Conservation (phyloP, 176 grass and related monocot species). For the Oryza meridionalis region DNA sequence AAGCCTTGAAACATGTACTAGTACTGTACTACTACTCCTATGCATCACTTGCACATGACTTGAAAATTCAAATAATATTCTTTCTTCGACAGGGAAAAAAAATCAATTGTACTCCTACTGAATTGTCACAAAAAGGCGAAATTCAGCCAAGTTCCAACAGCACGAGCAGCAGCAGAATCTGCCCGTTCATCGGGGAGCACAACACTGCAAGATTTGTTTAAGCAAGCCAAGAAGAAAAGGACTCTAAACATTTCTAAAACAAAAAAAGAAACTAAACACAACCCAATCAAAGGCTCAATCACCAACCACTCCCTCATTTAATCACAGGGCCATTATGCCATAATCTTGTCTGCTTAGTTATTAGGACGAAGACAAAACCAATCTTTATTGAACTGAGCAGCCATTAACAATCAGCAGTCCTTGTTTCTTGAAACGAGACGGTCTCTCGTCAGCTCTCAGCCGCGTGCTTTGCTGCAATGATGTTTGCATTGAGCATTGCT, state of each 20-base stretch:
- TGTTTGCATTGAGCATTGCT: background rate
- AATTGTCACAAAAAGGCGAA: background rate
- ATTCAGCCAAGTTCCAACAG: background rate
- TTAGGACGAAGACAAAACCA: background rate
- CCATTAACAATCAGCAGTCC: background rate
- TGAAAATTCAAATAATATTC: background rate
- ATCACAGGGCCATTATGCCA: constrained; percentile 39
- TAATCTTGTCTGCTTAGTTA: constrained; percentile 21
- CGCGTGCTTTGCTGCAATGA: constrained; percentile 10
- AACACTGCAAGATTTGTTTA: constrained; percentile 22
- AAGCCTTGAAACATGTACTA: background rate
- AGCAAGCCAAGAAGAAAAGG: constrained; percentile 23
- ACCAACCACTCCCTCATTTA: constrained; percentile 17
- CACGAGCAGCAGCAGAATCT: constrained; percentile 32
- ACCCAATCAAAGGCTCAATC: constrained; percentile 23
- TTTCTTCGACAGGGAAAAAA: background rate
- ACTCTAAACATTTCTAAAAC: background rate
- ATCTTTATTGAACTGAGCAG: background rate
- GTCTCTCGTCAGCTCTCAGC: background rate
- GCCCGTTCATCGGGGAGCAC: constrained; percentile 3
- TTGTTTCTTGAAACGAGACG: background rate
- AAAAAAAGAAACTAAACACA: background rate
- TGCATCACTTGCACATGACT: background rate
- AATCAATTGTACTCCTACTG: background rate
- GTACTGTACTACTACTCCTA: too few species aligned